These are phyloP conservation scores for Capsicum chinense DNA, from an alignment of 257 asterid genomes.

Conservation along the genomic window DNA sequence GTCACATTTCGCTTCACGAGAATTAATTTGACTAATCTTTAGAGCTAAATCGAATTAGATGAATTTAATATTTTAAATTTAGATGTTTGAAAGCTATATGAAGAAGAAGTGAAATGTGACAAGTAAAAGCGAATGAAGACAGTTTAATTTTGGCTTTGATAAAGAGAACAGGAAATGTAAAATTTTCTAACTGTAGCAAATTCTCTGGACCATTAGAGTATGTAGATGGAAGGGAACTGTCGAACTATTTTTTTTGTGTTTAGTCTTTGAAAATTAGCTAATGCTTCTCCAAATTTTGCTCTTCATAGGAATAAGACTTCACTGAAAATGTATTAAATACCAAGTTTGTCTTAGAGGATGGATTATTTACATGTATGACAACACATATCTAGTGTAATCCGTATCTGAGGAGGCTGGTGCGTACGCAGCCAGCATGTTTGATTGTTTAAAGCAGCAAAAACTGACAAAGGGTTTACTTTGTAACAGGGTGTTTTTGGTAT, in stretches of 20 bases:
- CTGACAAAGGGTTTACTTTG: neutral
- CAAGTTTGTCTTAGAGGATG: slow-evolving; percentile 2
- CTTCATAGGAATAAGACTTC: neutral
- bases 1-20: no score
- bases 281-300: neutral
- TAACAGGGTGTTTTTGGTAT: slow-evolving; percentile 69
- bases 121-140: no score
- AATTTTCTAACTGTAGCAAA: neutral
- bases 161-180: neutral
- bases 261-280: neutral
- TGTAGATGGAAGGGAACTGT: neutral
- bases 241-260: neutral
- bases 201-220: neutral
- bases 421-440: neutral
- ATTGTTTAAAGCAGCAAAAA: neutral
- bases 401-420: no score
- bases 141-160: neutral
- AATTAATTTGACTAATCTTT: no score
- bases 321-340: neutral
- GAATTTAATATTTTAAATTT: no score
- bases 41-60: no score
- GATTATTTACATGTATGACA: neutral
- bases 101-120: no score
- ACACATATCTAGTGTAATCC: neutral
- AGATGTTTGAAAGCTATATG: no score